phyloP scores from a whole-genome alignment of 2,329 filamentous ascomycete genomes.

The Eutypa lata region DNA sequence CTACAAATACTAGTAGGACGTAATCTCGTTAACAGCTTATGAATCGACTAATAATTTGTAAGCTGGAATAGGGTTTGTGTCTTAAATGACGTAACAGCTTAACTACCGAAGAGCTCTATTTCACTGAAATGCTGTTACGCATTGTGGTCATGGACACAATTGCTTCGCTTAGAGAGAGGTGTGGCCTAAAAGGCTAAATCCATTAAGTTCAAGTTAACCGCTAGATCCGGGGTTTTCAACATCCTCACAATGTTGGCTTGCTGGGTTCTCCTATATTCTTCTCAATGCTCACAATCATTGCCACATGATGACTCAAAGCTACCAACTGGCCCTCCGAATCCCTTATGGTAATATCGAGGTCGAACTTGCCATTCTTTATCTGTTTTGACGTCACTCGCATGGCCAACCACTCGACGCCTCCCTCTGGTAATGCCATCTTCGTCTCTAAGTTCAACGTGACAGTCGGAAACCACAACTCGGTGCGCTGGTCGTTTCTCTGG shows the following conservation, averaged over 20 bases:
- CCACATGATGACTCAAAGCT: slow-evolving; percentile 66
- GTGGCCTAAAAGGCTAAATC: no score
- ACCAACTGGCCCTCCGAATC: slow-evolving; percentile 64
- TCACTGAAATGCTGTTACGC: no score
- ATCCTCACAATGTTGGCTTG: neutral
- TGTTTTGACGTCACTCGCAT: slow-evolving; percentile 62
- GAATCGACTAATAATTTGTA: no score
- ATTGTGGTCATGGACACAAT: no score
- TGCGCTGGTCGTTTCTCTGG: slow-evolving; percentile 1
- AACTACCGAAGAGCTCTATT: no score
- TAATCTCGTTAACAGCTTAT: no score
- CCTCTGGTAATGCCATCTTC: slow-evolving; percentile 66
- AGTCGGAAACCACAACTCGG: slow-evolving; percentile 70
- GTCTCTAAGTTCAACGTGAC: slow-evolving; percentile 72
- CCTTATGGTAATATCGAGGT: slow-evolving; percentile 67
- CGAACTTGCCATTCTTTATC: slow-evolving; percentile 69
- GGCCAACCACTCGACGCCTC: slow-evolving; percentile 71
- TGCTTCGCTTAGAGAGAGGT: no score
- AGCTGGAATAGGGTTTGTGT: no score
- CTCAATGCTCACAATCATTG: slow-evolving; percentile 58
- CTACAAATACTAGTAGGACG: no score
- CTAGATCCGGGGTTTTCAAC: neutral
- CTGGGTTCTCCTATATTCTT: slow-evolving; percentile 46
- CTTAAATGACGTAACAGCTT: no score
- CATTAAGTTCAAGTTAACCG: no score